Base-by-base conservation (phyloP, 2,329 filamentous ascomycete genomes). In the Arthrobotrys sphaeroides region DNA sequence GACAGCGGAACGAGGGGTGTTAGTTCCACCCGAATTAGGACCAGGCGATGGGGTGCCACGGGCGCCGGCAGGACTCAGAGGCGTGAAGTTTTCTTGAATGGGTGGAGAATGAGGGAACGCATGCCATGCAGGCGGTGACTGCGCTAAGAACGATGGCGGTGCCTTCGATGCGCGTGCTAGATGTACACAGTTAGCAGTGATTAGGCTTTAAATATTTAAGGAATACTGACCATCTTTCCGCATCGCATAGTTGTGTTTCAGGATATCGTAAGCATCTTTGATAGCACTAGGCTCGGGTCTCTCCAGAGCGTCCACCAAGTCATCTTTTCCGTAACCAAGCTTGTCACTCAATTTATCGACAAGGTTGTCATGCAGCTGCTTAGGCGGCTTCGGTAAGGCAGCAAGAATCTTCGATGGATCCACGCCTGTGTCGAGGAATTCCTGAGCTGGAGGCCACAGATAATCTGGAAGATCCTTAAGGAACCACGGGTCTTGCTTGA, bases 221-320 rank as follows among this genome's bases (percentile, higher is more conserved):
- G 55, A 5, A 6, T 3, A 89, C 92, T 88, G 85, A 96, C 92
- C 93, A 82, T 93, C 96, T 66, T 90, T 90, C 82, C 94, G 91
- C 94, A 98, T 98, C 82, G 98, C 88, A 82, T 97, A 95, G 82
- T 98, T 98, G 83, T 99, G 95, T 62, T 94, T 89, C 24, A 99
- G 93, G 82, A 99, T 99, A 84, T 97, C 90, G 84, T 98, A 99
- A 0, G 95, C 95, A 83, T 99, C 95, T 84, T 99, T 99, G 85
- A 99, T 97, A 9, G 95, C 94, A 72, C 94, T 98, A 10, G 95
- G 95, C 82, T 99, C 95, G 62, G 95, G 90, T 68, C 93, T 93
- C 80, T 91, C 90, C 77, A 99, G 85, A 20, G 95, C 94, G 83
- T 98, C 95, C 81, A 97, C 91, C 62, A 99, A 94, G 84, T 99